Conservation (phyloP, 306 rosid genomes). For the Argentina anserina region DNA sequence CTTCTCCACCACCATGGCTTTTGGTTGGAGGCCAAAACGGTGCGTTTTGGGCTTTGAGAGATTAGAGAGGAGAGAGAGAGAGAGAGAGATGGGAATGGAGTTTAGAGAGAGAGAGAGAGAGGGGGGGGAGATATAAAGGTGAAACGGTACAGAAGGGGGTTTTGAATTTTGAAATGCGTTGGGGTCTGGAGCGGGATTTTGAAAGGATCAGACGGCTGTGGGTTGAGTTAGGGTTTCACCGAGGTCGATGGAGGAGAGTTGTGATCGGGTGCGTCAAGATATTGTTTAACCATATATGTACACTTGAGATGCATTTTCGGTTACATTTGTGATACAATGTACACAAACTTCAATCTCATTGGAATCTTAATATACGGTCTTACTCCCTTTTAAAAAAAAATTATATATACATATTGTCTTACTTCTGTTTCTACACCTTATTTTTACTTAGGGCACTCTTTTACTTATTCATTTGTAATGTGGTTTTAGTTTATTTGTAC, state of each 20-base stretch:
- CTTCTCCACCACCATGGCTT: conserved; percentile 52
- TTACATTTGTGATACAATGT: too few relatives aligned
- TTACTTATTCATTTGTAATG: too few relatives aligned
- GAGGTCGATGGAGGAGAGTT: background rate
- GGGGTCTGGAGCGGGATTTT: conserved; percentile 14
- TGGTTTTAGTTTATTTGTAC: too few relatives aligned
- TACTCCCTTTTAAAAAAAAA: too few relatives aligned
- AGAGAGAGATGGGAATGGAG: background rate
- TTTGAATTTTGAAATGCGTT: conserved; percentile 26
- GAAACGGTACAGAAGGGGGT: conserved; percentile 33
- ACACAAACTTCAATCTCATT: too few relatives aligned
- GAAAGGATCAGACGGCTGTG: conserved; percentile 17
- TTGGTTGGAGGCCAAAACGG: background rate
- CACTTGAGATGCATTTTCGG: too few relatives aligned
- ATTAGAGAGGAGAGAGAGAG: conserved; percentile 2
- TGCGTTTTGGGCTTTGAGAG: background rate
- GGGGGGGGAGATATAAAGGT: background rate
- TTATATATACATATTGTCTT: too few relatives aligned
- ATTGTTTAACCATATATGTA: too few relatives aligned
- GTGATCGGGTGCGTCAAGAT: background rate
- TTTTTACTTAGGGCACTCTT: too few relatives aligned
- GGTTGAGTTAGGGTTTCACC: background rate
- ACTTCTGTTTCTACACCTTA: too few relatives aligned
- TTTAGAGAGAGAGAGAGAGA: background rate
- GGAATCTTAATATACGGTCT: too few relatives aligned